These are phyloP conservation scores for Corylus heterophylla DNA, from an alignment of 306 rosid species.

Conservation along the genomic window DNA sequence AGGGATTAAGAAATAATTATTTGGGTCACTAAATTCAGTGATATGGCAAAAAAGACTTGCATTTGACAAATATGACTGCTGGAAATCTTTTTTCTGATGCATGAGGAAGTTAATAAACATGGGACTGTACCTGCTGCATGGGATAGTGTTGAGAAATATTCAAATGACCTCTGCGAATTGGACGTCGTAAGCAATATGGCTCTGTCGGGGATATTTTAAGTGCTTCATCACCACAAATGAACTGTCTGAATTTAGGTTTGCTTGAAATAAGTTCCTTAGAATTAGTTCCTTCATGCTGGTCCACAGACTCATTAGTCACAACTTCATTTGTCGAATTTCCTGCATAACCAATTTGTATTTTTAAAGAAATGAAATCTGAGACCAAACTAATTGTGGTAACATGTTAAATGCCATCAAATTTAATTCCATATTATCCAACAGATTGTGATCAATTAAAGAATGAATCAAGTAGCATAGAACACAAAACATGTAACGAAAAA, in stretches of 20 bases:
- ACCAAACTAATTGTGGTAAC: conserved; percentile 22
- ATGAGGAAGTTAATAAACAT: conserved; percentile 17
- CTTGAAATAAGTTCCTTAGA: conserved; percentile 45
- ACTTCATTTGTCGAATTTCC: conserved; percentile 48
- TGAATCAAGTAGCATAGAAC: not conserved
- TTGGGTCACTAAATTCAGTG: not conserved
- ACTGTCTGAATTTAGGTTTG: conserved; percentile 46
- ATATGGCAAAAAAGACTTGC: conserved; percentile 11
- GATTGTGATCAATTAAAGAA: conserved; percentile 21
- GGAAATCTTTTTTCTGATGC: not conserved
- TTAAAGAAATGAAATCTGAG: conserved; percentile 23
- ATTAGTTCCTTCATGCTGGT: conserved; percentile 48
- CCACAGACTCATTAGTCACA: conserved; percentile 40
- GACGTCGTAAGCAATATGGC: conserved; percentile 82
- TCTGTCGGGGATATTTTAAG: conserved; percentile 67
- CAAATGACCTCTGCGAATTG: conserved; percentile 92
- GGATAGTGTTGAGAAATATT: conserved; percentile 87
- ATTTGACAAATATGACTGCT: not conserved
- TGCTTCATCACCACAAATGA: conserved; percentile 89
- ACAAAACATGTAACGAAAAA: not conserved
- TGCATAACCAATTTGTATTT: conserved; percentile 31
- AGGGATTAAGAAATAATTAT: not conserved
- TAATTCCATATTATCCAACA: conserved; percentile 26
- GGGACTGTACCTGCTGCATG: conserved; percentile 80
- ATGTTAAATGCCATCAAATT: conserved; percentile 15